Evolutionary conservation across 2,329 filamentous ascomycete genomes (phyloP).

Genomic region (Sclerotinia subarctica): DNA sequence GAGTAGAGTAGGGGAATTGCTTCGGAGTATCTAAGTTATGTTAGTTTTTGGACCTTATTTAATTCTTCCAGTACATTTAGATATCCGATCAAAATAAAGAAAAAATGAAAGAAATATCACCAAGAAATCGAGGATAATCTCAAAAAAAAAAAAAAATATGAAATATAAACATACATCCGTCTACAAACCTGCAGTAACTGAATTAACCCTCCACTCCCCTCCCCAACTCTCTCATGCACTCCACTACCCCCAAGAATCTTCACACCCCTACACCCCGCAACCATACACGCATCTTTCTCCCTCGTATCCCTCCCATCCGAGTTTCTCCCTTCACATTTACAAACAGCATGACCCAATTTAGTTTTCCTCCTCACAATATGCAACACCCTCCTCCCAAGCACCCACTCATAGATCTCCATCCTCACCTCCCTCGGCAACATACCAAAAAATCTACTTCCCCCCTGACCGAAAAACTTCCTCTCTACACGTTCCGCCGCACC

Average conservation of each 20-base stretch:
- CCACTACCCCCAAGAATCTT: constrained; percentile 22
- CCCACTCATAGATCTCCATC: constrained; percentile 25
- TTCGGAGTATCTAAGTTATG: constrained; percentile 27
- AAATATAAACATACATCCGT: constrained; percentile 24
- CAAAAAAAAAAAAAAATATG: neutral
- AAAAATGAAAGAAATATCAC: neutral
- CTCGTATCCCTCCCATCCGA: constrained; percentile 18
- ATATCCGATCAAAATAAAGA: neutral
- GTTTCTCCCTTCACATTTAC: neutral
- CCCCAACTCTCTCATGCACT: neutral
- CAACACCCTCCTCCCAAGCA: constrained; percentile 23
- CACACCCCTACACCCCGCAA: constrained; percentile 24
- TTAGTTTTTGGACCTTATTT: neutral
- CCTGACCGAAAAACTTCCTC: constrained; percentile 1
- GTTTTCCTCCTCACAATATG: constrained; percentile 26
- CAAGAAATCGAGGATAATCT: neutral
- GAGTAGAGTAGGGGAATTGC: constrained; percentile 31
- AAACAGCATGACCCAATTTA: constrained; percentile 23
- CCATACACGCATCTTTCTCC: constrained; percentile 22
- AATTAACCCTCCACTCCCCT: constrained; percentile 18
- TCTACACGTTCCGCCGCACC: neutral
- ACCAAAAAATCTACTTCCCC: neutral
- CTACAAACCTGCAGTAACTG: constrained; percentile 30
- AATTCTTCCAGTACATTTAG: neutral
- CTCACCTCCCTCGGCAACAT: constrained; percentile 10